Evolutionary conservation across 495 filamentous ascomycete species (phyloP).

Genomic region (Xylaria castorea): DNA sequence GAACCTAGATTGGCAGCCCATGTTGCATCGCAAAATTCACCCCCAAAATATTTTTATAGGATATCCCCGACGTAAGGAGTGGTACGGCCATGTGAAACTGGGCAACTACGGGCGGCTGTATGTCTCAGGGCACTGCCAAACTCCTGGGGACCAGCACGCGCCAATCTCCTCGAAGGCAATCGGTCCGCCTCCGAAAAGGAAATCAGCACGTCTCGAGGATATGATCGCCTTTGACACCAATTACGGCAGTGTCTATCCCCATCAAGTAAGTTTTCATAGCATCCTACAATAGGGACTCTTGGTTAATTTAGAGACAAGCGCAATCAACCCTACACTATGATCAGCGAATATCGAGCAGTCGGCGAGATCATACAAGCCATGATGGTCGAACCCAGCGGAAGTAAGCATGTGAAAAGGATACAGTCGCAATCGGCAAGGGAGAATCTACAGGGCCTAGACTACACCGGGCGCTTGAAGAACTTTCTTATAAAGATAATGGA

Average conservation of each 20-base stretch:
- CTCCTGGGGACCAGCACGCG: background rate
- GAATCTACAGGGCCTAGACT: constrained; percentile 27
- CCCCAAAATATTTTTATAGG: constrained; percentile 53
- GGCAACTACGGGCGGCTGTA: constrained; percentile 48
- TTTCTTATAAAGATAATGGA: constrained; percentile 34
- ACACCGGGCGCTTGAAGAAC: constrained; percentile 35
- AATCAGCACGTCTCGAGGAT: constrained; percentile 23
- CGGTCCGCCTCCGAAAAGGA: constrained; percentile 21
- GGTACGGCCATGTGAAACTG: constrained; percentile 56
- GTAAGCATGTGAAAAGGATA: constrained; percentile 26
- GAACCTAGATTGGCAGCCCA: constrained; percentile 49
- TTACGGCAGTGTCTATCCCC: constrained; percentile 31
- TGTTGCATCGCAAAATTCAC: constrained; percentile 52
- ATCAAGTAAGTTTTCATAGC: constrained; percentile 28
- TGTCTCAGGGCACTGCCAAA: constrained; percentile 42
- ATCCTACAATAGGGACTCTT: background rate
- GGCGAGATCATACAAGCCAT: constrained; percentile 41
- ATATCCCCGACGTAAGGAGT: constrained; percentile 52
- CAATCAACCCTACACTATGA: constrained; percentile 38
- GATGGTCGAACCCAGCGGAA: constrained; percentile 33
- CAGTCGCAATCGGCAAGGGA: constrained; percentile 1
- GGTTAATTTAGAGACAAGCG: constrained; percentile 30
- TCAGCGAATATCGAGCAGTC: constrained; percentile 39
- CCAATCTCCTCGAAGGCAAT: constrained; percentile 29
- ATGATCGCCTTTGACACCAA: constrained; percentile 23